These are phyloP conservation scores for Venturiaceae sp. DNA, from an alignment of 2,329 filamentous ascomycete species.

Conservation along the genomic window DNA sequence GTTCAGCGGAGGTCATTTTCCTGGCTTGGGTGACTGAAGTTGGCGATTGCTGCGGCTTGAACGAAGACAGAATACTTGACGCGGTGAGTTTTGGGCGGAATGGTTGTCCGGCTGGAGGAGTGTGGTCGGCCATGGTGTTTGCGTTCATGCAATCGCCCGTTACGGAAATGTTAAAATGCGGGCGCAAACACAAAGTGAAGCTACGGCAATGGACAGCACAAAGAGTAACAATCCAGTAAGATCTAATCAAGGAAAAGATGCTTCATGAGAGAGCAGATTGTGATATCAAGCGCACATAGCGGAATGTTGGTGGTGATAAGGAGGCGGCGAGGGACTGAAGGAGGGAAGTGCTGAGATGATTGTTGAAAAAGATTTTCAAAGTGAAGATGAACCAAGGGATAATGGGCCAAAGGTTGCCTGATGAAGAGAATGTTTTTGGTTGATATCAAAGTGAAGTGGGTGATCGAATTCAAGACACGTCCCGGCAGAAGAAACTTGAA, in stretches of 20 bases:
- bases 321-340: background rate
- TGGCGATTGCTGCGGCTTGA: slow-evolving; percentile 16
- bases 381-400: background rate
- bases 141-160: background rate
- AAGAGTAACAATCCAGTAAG: background rate
- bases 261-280: background rate
- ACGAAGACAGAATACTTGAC: slow-evolving; percentile 16
- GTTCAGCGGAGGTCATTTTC: slow-evolving; percentile 5
- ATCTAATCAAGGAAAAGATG: background rate
- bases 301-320: background rate
- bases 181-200: background rate
- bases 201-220: background rate
- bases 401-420: background rate
- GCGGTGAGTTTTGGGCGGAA: background rate
- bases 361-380: background rate
- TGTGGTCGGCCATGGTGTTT: background rate
- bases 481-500: background rate
- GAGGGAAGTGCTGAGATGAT: background rate
- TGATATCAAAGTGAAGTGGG: background rate
- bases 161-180: background rate
- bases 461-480: background rate
- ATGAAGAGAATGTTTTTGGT: no score
- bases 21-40: slow-evolving; percentile 12
- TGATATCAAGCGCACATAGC: background rate
- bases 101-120: background rate